Evolutionary conservation across 805 yeast species (phyloP).

Genomic region (Ogataea neopini): DNA sequence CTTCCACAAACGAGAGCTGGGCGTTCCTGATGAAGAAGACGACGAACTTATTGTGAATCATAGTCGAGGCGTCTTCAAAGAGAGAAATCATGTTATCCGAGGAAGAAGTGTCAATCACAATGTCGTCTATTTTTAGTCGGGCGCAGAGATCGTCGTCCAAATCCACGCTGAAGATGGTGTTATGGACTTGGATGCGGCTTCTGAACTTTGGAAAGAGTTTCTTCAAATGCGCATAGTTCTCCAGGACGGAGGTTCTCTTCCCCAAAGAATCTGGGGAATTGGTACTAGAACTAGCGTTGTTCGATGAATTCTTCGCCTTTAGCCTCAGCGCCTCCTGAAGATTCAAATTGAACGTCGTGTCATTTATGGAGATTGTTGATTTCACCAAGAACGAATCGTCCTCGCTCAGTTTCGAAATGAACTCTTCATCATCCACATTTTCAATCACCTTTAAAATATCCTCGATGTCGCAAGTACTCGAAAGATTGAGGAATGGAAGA

Average conservation of each 20-base stretch:
- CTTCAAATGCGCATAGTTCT: slow-evolving; percentile 1
- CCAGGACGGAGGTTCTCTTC: neutral
- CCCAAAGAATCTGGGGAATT: no score
- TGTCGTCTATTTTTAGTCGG: slow-evolving; percentile 26
- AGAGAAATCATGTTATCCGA: slow-evolving; percentile 27
- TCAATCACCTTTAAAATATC: slow-evolving; percentile 9
- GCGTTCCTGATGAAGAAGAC: slow-evolving; percentile 23
- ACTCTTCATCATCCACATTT: slow-evolving; percentile 13
- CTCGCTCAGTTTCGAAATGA: slow-evolving; percentile 12
- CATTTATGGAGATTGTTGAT: slow-evolving; percentile 24
- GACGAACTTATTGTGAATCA: slow-evolving; percentile 19
- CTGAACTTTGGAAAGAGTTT: slow-evolving; percentile 25
- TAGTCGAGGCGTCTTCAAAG: slow-evolving; percentile 17
- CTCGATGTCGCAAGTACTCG: slow-evolving; percentile 9
- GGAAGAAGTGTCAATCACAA: slow-evolving; percentile 28
- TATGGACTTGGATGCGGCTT: slow-evolving; percentile 27
- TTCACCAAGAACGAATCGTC: slow-evolving; percentile 24
- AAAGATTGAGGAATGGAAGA: slow-evolving; percentile 21
- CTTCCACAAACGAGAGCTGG: slow-evolving; percentile 21
- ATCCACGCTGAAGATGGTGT: slow-evolving; percentile 18
- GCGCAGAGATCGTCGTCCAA: slow-evolving; percentile 16
- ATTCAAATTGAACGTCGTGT: slow-evolving; percentile 16
- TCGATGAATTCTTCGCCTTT: no score
- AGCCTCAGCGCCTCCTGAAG: slow-evolving; percentile 18
- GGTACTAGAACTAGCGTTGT: no score